Base-by-base conservation (phyloP, 2,329 filamentous ascomycete species). In the Cladosporium sphaerospermum region DNA sequence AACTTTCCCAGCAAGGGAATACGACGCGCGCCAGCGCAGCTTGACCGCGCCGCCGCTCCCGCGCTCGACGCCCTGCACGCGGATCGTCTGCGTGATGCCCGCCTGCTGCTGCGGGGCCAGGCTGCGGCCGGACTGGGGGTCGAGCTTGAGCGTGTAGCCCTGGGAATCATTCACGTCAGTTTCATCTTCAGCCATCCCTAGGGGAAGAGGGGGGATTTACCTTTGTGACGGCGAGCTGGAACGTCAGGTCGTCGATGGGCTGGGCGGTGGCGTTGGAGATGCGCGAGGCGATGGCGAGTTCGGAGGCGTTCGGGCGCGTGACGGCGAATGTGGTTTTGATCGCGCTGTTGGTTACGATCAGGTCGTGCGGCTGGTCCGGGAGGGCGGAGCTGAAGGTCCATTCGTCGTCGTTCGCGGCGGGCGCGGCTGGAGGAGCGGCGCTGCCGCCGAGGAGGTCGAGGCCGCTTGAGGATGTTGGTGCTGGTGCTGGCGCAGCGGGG, bases 141-240 rank as follows among this genome's bases (percentile, higher is more conserved):
- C 84, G 23, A 97, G 81, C 64, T 88, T 81, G 18, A 96, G 78
- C 56, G 86, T 84, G 67, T 86, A 93, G 56, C 85, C 86, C 89
- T 95, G 62, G 28, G 19, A 14, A 16, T 16, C 19, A 19, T 23
- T 23, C 31, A 31, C 3, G 19, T 45, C n/a, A 31, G 16, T n/a
- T 33, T 9, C 42, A 10, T 33, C 10, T 33, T 14, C 13, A 33
- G 32, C n/a, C 23, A n/a, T 32, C n/a, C 14, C 10, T 3, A 3
- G 28, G 18, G 9, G 36, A 36, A 13, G 7, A 10, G 32, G 13
- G 14, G 11, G 18, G 43, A 48, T 56, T 16, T 74, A 95, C 91
- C 81, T 92, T 97, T 55, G 92, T 93, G 31, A 96, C 92, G 3
- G 93, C 93, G 37, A 95, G 78, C 69, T 96, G 89, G 65, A 96